A percentile compares a stretch with the other conserved stretches of the same genome.
Conservation (phyloP, 192 early-diverging fungal genomes). For the Entophlyctis luteolus region DNA sequence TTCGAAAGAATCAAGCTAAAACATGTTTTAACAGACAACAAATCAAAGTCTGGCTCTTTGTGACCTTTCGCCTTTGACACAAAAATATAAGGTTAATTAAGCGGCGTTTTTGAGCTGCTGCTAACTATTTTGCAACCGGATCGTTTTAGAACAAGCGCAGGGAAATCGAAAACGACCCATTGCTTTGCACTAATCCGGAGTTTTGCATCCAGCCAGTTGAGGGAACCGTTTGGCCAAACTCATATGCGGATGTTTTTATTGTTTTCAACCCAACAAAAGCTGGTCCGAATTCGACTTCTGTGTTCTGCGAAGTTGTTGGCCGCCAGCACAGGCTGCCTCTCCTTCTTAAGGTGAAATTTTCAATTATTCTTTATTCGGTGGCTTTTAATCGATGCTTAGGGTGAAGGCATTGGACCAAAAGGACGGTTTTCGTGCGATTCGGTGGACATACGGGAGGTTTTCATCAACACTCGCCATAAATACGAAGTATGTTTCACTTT, state of each 20-base stretch:
- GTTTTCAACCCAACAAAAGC: slow-evolving; percentile 43
- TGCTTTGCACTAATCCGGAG: slow-evolving; percentile 37
- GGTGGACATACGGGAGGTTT: slow-evolving; percentile 51
- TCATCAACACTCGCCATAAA: slow-evolving; percentile 50
- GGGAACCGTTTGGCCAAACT: slow-evolving; percentile 56
- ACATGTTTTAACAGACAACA: slow-evolving; percentile 6
- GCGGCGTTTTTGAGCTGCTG: not conserved
- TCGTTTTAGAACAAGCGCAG: slow-evolving; percentile 34
- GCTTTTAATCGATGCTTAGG: slow-evolving; percentile 27
- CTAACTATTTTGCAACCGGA: slow-evolving; percentile 14
- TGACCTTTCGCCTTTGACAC: slow-evolving; percentile 27
- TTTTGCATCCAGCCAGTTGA: slow-evolving; percentile 44
- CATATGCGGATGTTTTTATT: slow-evolving; percentile 43
- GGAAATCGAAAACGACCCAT: slow-evolving; percentile 36
- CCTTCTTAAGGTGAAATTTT: slow-evolving; percentile 36
- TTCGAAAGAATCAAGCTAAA: slow-evolving; percentile 6
- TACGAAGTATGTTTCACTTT: slow-evolving; percentile 40
- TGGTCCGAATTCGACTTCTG: slow-evolving; percentile 30
- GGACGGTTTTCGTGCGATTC: slow-evolving; percentile 53
- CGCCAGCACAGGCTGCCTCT: slow-evolving; percentile 52
- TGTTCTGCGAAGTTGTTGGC: slow-evolving; percentile 55
- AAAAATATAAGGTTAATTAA: slow-evolving; percentile 33
- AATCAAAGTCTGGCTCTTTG: slow-evolving; percentile 24
- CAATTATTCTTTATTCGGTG: slow-evolving; percentile 14
- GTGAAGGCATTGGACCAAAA: slow-evolving; percentile 53